Conservation (phyloP, 331 rosid species). For the Malus hybrid region DNA sequence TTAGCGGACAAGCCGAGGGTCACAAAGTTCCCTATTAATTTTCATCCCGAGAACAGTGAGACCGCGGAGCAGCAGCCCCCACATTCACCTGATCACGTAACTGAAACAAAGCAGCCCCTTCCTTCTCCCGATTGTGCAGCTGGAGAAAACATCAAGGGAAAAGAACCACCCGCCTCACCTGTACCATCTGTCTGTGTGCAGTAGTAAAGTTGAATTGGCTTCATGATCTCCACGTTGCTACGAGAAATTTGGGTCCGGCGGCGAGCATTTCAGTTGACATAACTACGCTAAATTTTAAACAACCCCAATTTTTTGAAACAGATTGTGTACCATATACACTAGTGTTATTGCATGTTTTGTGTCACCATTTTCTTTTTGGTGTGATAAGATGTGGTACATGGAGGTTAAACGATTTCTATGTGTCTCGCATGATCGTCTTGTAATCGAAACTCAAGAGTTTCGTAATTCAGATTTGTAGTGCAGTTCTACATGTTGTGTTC, state of each 20-base stretch:
- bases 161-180: constrained; percentile 8
- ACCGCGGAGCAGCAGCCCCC: constrained; percentile 14
- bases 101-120: not conserved
- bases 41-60: constrained; percentile 67
- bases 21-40: constrained; percentile 89
- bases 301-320: not conserved
- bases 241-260: not conserved
- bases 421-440: too few relatives aligned
- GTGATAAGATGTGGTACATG: not conserved
- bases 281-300: not conserved
- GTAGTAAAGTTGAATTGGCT: not conserved
- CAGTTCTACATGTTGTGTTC: too few relatives aligned
- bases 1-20: constrained; percentile 91
- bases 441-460: too few relatives aligned
- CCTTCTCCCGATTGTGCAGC: not conserved
- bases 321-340: not conserved
- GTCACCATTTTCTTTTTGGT: too few relatives aligned
- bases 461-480: too few relatives aligned
- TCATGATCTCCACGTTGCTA: not conserved
- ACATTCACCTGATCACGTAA: constrained; percentile 8
- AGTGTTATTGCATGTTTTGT: not conserved
- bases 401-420: not conserved
- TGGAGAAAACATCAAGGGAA: constrained; percentile 6
- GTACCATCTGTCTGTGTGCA: constrained; percentile 1
- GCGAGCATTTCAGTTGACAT: constrained; percentile 3